Conservation (phyloP, 768 basidiomycete genomes). For the Mycena filopes region DNA sequence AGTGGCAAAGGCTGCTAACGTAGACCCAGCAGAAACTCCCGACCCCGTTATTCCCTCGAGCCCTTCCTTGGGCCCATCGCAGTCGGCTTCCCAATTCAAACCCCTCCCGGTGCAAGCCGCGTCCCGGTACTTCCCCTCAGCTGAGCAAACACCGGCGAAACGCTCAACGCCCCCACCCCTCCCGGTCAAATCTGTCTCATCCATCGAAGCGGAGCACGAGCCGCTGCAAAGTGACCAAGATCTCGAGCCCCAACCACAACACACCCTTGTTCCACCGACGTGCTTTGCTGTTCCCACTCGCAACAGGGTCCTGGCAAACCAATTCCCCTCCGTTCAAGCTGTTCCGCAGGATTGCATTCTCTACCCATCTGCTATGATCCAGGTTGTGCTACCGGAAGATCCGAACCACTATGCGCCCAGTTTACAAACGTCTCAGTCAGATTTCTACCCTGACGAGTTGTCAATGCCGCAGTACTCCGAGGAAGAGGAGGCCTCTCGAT, state of each 20-base stretch:
- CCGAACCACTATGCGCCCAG: background rate
- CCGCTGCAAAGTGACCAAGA: background rate
- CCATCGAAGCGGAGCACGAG: background rate
- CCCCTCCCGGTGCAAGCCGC: slow-evolving; percentile 17
- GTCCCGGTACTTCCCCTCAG: slow-evolving; percentile 35
- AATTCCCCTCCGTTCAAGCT: slow-evolving; percentile 9
- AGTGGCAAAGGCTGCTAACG: slow-evolving; percentile 6
- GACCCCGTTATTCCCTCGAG: slow-evolving; percentile 29
- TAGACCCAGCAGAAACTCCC: background rate
- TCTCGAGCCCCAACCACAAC: background rate
- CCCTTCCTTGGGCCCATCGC: slow-evolving; percentile 53
- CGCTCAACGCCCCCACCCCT: background rate
- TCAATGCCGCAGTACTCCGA: no score
- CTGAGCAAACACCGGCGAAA: slow-evolving; percentile 13
- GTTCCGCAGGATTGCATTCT: slow-evolving; percentile 1
- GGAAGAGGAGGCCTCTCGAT: background rate
- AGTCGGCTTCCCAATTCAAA: slow-evolving; percentile 64
- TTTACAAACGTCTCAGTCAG: background rate
- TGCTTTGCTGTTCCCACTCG: slow-evolving; percentile 20
- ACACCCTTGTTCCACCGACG: background rate
- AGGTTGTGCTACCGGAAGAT: background rate
- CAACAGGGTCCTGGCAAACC: slow-evolving; percentile 22
- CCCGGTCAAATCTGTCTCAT: background rate
- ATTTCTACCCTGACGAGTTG: background rate
- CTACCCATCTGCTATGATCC: background rate